These are phyloP conservation scores for Pichia sp. DNA, from an alignment of 1,139 yeast species.

Conservation along the genomic window DNA sequence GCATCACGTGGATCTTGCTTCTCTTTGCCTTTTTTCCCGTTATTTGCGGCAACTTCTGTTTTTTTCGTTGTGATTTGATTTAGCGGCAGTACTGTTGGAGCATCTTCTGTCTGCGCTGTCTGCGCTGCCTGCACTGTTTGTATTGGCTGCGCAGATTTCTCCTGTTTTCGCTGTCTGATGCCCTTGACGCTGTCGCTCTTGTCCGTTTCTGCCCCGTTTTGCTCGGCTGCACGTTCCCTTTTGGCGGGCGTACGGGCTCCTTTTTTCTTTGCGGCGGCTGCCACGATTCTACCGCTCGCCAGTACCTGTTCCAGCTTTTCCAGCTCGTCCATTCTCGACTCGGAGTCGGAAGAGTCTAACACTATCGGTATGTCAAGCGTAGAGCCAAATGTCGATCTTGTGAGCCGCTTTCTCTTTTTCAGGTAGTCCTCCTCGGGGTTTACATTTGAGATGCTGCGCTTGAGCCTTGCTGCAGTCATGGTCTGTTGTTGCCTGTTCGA, in stretches of 20 bases:
- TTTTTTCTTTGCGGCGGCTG: not conserved
- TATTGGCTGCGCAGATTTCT: not conserved
- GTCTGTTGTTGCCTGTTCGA: not conserved
- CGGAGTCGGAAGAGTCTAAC: conserved; percentile 11
- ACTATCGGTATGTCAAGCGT: conserved; percentile 13
- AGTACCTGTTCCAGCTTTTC: conserved; percentile 1
- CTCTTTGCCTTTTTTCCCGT: not conserved
- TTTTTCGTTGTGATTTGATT: not conserved
- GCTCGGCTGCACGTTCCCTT: too few relatives aligned
- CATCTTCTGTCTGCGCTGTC: not conserved
- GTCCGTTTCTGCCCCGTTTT: not conserved
- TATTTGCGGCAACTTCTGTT: not conserved
- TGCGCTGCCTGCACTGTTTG: not conserved
- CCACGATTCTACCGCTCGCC: not conserved
- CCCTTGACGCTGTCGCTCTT: too few relatives aligned
- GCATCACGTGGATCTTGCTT: not conserved
- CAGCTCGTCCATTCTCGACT: not conserved
- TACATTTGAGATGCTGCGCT: too few relatives aligned
- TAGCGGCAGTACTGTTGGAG: not conserved
- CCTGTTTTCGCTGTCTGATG: not conserved
- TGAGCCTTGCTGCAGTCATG: not conserved
- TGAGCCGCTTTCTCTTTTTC: conserved; percentile 8
- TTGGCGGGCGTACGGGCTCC: too few relatives aligned
- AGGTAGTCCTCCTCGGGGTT: not conserved
- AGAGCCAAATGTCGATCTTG: conserved; percentile 13